Base-by-base conservation (phyloP, 1,139 yeast species). In the Meyerozyma guilliermondii region DNA sequence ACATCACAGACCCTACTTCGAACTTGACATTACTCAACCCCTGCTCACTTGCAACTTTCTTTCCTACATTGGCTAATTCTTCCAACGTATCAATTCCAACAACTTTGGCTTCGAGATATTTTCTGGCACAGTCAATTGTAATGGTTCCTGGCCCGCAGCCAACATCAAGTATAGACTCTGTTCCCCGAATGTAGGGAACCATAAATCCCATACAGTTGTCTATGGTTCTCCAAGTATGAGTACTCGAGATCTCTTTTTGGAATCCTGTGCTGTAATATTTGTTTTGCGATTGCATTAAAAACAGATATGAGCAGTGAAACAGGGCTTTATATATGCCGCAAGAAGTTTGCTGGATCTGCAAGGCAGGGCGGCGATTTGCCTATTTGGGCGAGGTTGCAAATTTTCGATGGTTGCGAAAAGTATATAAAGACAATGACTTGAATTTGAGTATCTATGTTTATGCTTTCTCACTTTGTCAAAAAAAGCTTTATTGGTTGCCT, bases 101-200 rank as follows among this genome's bases (percentile, higher is more conserved):
- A 2, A 68, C 61, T 16, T 48, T 49, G 24, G 68, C 68, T 11
- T 46, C 28, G 3, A 59, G 51, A 7, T 65, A 50, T 44, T 64
- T 60, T 35, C 52, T 47, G n/a, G 67, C 71, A 34, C 66, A 49
- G 43, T 65, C 73, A 14, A 57, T 45, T 10, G 71, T 65, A 39
- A 69, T 69, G 16, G 73, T 55, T 1, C 72, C 75, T 2, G 74
- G 74, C 0, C 75, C 75, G 46, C 66, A 63, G 2, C 76, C 76
- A 13, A 68, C 68, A 47, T 70, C 75, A 17, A 69, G 57, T n/a
- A 68, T 53, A 34, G 51, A 48, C 40, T 53, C 52, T 33, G 54
- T 50, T 5, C 61, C 55, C 43, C 61, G 53, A 38, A 69, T 43
- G 26, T 58, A 53, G 2, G 65, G 62, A 17, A 65, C 45, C 39